Evolutionary conservation across 768 basidiomycete genomes (phyloP).

Genomic region (Kwoniella dendrophila): DNA sequence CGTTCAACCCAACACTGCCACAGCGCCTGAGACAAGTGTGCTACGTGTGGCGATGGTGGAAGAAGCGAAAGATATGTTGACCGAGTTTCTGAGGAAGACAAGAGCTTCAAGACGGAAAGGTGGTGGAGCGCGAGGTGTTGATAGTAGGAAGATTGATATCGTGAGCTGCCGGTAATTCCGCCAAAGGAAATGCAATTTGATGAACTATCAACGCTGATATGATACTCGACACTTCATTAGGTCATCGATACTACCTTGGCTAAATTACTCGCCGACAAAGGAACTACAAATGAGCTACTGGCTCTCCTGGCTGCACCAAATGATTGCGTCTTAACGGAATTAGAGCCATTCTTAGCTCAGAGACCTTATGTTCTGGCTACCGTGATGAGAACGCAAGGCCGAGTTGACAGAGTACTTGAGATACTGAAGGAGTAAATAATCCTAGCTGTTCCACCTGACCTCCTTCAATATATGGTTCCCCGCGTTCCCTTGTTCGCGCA

Average conservation of each 20-base stretch:
- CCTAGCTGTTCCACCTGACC: neutral
- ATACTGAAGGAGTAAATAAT: constrained; percentile 67
- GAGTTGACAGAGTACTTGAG: constrained; percentile 68
- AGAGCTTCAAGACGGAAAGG: constrained; percentile 58
- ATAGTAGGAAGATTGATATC: constrained; percentile 50
- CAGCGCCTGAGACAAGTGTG: constrained; percentile 71
- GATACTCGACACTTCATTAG: constrained; percentile 54
- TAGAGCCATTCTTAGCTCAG: constrained; percentile 65
- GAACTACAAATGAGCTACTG: constrained; percentile 67
- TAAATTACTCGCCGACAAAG: constrained; percentile 69
- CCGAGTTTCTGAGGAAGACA: constrained; percentile 68
- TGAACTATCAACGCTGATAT: constrained; percentile 3
- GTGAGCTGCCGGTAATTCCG: constrained; percentile 22
- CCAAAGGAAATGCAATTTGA: neutral
- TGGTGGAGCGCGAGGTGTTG: constrained; percentile 38
- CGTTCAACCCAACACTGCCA: constrained; percentile 68
- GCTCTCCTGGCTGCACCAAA: constrained; percentile 64
- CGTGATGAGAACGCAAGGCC: constrained; percentile 64
- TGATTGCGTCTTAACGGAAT: constrained; percentile 64
- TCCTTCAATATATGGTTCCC: neutral
- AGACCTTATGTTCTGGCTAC: constrained; percentile 67
- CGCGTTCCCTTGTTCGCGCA: neutral
- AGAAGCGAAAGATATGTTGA: constrained; percentile 76
- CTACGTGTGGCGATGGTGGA: constrained; percentile 66
- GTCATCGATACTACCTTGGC: constrained; percentile 78